Conservation (phyloP, 345 rosid species). For the Melaleuca quinquenervia region DNA sequence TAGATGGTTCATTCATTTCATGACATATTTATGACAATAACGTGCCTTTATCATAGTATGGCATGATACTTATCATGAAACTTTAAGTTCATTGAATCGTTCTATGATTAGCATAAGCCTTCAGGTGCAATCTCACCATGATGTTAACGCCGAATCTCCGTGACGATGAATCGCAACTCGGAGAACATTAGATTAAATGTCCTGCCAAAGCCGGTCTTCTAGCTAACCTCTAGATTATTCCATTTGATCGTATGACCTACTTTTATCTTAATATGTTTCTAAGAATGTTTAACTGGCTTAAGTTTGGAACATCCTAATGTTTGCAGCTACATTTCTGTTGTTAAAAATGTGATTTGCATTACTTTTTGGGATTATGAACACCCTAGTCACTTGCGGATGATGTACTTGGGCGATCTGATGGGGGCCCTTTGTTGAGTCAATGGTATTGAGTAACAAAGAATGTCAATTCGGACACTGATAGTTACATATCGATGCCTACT, state of each 20-base stretch:
- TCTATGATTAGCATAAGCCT: neutral
- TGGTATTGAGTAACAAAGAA: neutral
- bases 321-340: neutral
- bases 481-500: neutral
- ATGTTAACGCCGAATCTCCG: neutral
- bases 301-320: neutral
- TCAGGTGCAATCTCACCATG: neutral
- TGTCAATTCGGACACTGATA: neutral
- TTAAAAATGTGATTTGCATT: neutral
- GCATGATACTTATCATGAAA: neutral
- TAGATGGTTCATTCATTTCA: neutral
- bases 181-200: neutral
- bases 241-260: neutral
- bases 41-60: neutral
- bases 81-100: neutral
- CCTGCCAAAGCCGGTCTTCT: neutral
- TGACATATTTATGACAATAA: neutral
- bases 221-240: neutral
- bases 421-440: neutral
- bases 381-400: neutral
- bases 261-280: neutral
- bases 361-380: neutral
- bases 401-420: neutral
- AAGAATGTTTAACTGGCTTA: neutral
- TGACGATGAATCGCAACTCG: neutral